Evolutionary conservation across 129 eudicot genomes (phyloP).

Genomic region (Flaveria ramosissima): DNA sequence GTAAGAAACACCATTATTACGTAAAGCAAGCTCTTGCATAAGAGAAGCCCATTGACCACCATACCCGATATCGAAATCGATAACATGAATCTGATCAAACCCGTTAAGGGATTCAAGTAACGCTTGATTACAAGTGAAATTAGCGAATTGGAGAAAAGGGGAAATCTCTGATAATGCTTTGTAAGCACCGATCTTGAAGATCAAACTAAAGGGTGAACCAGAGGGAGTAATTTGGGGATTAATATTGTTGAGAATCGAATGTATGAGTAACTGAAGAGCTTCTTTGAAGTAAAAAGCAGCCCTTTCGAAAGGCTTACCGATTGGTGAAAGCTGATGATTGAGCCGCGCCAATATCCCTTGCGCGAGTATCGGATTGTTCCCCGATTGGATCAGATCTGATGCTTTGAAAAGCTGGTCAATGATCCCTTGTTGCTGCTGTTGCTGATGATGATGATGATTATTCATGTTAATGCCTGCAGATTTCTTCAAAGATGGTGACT

Average conservation of each 20-base stretch:
- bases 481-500: constrained; percentile 47
- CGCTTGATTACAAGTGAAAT: constrained; percentile 88
- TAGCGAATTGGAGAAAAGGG: constrained; percentile 78
- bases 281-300: constrained; percentile 92
- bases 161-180: constrained; percentile 84
- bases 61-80: constrained; percentile 87
- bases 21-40: constrained; percentile 89
- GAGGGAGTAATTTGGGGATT: constrained; percentile 41
- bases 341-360: constrained; percentile 99
- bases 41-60: constrained; percentile 99
- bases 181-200: constrained; percentile 86
- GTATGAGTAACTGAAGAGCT: constrained; percentile 68
- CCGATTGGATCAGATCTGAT: constrained; percentile 76
- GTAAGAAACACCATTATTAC: constrained; percentile 55
- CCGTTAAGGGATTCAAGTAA: constrained; percentile 74
- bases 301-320: constrained; percentile 87
- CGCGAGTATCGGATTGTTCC: constrained; percentile 70
- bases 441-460: constrained; percentile 40
- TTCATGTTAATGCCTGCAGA: constrained; percentile 20
- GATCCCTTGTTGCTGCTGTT: constrained; percentile 63
- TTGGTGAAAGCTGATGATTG: constrained; percentile 96
- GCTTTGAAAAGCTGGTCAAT: constrained; percentile 83
- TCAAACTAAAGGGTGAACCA: constrained; percentile 61
- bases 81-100: constrained; percentile 61
- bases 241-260: constrained; percentile 38